Conservation (phyloP, 148 eudicot species). For the Amaranthus hypochondriacus region DNA sequence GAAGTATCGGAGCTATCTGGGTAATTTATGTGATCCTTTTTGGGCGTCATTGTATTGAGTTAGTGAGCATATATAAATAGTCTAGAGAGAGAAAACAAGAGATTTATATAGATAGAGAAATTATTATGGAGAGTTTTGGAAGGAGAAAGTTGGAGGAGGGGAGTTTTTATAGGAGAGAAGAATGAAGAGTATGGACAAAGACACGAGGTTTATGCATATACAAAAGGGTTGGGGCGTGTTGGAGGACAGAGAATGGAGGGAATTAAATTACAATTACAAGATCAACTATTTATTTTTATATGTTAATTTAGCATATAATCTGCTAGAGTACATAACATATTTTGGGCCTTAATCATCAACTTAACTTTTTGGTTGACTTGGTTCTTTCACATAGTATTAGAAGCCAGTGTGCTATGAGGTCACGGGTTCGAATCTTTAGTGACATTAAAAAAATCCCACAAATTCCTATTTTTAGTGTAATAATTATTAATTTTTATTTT, state of each 20-base stretch:
- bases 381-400: too few relatives aligned
- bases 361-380: too few relatives aligned
- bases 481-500: too few relatives aligned
- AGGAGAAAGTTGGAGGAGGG: neutral
- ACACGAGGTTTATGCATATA: constrained; percentile 22
- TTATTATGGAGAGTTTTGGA: neutral
- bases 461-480: too few relatives aligned
- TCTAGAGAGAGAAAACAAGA: neutral
- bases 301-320: neutral
- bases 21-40: too few relatives aligned
- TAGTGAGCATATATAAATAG: neutral
- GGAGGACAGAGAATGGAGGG: neutral
- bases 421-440: too few relatives aligned
- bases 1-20: neutral
- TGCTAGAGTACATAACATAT: too few relatives aligned
- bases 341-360: too few relatives aligned
- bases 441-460: too few relatives aligned
- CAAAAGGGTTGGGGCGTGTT: neutral
- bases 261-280: neutral
- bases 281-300: constrained; percentile 3
- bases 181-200: constrained; percentile 26
- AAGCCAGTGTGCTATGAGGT: too few relatives aligned
- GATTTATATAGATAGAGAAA: neutral
- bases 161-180: constrained; percentile 5
- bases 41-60: constrained; percentile 7